Evolutionary conservation across 495 filamentous ascomycete species (phyloP).

Genomic region (Aspergillus carlsbadensis): DNA sequence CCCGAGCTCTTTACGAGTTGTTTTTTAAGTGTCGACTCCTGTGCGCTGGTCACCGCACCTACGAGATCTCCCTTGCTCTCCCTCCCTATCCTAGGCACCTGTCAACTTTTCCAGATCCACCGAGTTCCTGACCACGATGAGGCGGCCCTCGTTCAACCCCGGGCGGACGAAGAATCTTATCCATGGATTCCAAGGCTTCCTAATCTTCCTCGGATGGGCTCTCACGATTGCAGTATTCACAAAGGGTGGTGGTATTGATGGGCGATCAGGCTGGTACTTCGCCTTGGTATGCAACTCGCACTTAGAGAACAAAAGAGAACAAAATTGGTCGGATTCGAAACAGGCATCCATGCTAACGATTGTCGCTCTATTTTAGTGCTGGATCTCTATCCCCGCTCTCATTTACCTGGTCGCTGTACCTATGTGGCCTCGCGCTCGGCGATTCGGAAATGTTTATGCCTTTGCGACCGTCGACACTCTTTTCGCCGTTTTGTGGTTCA

Average conservation of each 20-base stretch:
- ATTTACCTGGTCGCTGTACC: conserved; percentile 83
- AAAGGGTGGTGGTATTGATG: conserved; percentile 60
- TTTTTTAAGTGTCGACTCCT: not conserved
- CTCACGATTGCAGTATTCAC: conserved; percentile 74
- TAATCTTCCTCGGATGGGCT: conserved; percentile 69
- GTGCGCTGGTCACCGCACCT: no score
- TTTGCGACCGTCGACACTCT: conserved; percentile 73
- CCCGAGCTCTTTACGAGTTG: not conserved
- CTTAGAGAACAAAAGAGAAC: not conserved
- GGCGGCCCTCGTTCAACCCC: conserved; percentile 36
- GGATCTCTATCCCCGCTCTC: conserved; percentile 76
- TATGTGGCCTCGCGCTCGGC: conserved; percentile 76
- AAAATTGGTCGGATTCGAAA: not conserved
- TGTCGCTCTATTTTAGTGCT: conserved; percentile 59
- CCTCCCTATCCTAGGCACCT: conserved; percentile 9
- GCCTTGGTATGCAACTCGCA: conserved; percentile 59
- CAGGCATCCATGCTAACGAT: conserved; percentile 17
- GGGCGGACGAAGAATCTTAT: conserved; percentile 48
- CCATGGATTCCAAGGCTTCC: conserved; percentile 58
- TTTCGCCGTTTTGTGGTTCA: conserved; percentile 79
- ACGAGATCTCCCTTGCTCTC: not conserved
- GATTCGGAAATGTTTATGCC: conserved; percentile 78
- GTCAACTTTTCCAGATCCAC: not conserved
- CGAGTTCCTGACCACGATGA: conserved; percentile 23
- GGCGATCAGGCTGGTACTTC: conserved; percentile 73